phyloP scores from a whole-genome alignment of 163 green algal species.

The Chlorella variabilis region DNA sequence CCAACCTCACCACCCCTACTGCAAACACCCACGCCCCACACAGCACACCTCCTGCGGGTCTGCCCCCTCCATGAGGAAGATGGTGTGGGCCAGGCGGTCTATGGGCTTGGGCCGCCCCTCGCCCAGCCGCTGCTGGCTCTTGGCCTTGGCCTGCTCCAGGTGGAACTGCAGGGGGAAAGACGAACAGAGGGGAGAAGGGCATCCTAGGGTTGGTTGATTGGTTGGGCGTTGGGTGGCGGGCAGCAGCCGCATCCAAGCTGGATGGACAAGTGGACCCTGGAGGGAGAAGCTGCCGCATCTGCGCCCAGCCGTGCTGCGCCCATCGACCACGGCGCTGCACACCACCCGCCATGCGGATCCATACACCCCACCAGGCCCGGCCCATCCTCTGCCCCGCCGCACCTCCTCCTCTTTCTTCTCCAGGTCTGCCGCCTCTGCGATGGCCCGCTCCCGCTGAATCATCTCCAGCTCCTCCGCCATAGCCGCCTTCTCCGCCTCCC shows the following conservation, averaged over 20 bases:
- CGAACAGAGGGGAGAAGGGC: not conserved
- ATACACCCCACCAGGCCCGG: too few species aligned
- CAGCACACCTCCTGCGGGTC: slow-evolving; percentile 34
- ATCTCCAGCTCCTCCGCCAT: slow-evolving; percentile 87
- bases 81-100: slow-evolving; percentile 82
- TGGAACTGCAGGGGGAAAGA: slow-evolving; percentile 62
- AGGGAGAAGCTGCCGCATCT: too few species aligned
- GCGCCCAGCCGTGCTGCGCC: too few species aligned
- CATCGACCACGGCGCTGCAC: too few species aligned
- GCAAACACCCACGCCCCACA: not conserved
- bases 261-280: too few species aligned
- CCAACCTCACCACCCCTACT: not conserved
- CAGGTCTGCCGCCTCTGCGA: slow-evolving; percentile 83
- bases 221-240: too few species aligned
- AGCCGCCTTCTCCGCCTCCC: slow-evolving; percentile 76
- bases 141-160: slow-evolving; percentile 62
- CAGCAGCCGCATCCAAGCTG: too few species aligned
- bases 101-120: slow-evolving; percentile 80
- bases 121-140: slow-evolving; percentile 64
- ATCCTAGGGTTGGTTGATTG: too few species aligned
- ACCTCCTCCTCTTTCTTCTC: slow-evolving; percentile 92
- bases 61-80: slow-evolving; percentile 73
- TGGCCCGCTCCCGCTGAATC: slow-evolving; percentile 78
- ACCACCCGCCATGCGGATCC: too few species aligned
- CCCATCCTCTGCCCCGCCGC: too few species aligned